Base-by-base conservation (phyloP, 805 yeast species). In the Kluyveromyces siamensis region DNA sequence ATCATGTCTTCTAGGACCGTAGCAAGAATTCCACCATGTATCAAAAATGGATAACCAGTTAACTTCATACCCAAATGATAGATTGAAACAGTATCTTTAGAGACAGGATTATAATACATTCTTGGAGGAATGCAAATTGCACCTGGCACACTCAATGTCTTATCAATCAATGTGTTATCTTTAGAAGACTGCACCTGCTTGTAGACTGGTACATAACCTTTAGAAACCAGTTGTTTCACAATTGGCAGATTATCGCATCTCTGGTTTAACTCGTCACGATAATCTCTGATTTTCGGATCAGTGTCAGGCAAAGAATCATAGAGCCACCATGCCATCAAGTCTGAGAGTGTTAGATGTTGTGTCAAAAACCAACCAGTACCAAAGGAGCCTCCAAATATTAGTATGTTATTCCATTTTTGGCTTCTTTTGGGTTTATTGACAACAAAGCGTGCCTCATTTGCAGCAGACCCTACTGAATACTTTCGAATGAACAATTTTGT, bases 21-120 rank as follows among this genome's bases (percentile, higher is more conserved):
- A 8, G 90, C 95, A 30, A 89, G 62, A 27, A 90, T 77, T 0
- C 97, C 97, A 3, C 97, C 97, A 61, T 89, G 97, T 2, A 87
- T 76, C 17, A 90, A 67, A 56, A 87, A 83, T 2, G 96, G 97
- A 61, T 84, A 89, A 1, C 97, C 97, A 40, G 91, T 81, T 18
- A 89, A 65, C 52, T 76, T 76, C 59, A 83, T 79, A 0, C 97
- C 96, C 46, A 84, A 73, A 61, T 87, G 95, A 25, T 87, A 72
- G 6, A 88, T 73, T 0, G 87, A 76, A 1, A 85, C 73, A 0
- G 83, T 75, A 55, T 85, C 84, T 46, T 74, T 72, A 0, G 77
- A 75, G 13, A 69, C 63, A 1, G 74, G 69, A 50, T 83, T 78
- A 53, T 77, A 77, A 57, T 84, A 86, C 13, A 85, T 73, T 25